Percentiles rank a stretch among this genome's conserved stretches.
Conservation (phyloP, 441 rosid species). For the Jatropha multifida region DNA sequence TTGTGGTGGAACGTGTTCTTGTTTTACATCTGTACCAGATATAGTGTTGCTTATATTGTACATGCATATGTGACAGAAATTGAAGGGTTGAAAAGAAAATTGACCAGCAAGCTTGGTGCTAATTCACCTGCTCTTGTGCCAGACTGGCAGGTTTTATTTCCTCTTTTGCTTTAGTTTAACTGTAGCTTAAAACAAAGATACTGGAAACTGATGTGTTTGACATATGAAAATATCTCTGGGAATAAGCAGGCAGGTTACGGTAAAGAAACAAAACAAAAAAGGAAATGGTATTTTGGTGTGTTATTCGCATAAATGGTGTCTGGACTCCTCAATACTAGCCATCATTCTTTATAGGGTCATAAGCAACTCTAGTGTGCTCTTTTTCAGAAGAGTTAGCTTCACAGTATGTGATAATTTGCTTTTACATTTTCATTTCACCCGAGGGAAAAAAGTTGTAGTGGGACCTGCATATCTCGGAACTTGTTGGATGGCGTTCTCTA, state of each 20-base stretch:
- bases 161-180: slow-evolving; percentile 7
- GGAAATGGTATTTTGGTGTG: background rate
- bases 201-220: background rate
- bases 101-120: slow-evolving; percentile 97
- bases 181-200: background rate
- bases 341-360: background rate
- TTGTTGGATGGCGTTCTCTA: slow-evolving; percentile 4
- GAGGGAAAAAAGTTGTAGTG: background rate
- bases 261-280: background rate
- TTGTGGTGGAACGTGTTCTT: slow-evolving; percentile 7
- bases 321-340: background rate
- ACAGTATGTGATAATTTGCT: background rate
- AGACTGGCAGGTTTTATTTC: slow-evolving; percentile 81
- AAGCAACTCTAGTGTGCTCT: background rate
- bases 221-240: background rate
- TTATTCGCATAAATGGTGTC: background rate
- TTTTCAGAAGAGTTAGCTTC: background rate
- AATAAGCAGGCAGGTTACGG: background rate
- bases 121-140: slow-evolving; percentile 81
- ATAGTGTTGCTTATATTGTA: slow-evolving; percentile 12
- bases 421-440: background rate
- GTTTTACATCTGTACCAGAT: background rate
- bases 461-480: slow-evolving; percentile 6
- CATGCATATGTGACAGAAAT: slow-evolving; percentile 52
- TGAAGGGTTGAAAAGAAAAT: slow-evolving; percentile 92